Evolutionary conservation across 495 filamentous ascomycete species (phyloP).

Genomic region (Patellaria atrata): DNA sequence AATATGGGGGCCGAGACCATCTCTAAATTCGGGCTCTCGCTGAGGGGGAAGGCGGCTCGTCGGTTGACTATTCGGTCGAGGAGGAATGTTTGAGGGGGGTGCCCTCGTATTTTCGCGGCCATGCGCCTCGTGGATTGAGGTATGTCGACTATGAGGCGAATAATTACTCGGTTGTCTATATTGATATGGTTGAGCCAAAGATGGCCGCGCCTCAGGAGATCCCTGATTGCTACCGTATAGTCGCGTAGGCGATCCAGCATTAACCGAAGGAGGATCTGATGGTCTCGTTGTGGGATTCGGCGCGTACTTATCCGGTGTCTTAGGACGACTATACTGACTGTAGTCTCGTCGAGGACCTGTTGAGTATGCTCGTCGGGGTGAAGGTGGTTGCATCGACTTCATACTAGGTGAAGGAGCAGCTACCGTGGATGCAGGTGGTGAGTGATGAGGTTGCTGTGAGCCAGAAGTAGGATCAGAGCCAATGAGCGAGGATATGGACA

Average conservation of each 20-base stretch:
- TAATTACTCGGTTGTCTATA: too few species aligned
- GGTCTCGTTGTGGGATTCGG: conserved; percentile 6
- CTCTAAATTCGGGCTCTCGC: conserved; percentile 6
- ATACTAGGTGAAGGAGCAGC: conserved; percentile 7
- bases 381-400: conserved; percentile 26
- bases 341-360: conserved; percentile 16
- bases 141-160: too few species aligned
- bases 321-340: conserved; percentile 11
- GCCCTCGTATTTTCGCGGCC: too few species aligned
- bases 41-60: conserved; percentile 5
- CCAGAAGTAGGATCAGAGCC: conserved; percentile 32
- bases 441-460: conserved; percentile 10
- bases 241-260: conserved; percentile 13
- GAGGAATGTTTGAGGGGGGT: conserved; percentile 13
- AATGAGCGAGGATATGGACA: conserved; percentile 95
- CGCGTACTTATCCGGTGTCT: conserved; percentile 17
- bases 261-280: conserved; percentile 9
- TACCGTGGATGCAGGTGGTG: conserved; percentile 8
- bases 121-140: too few species aligned
- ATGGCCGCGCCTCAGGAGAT: conserved; percentile 18
- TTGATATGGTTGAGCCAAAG: conserved; percentile 8
- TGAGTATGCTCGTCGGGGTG: conserved; percentile 18
- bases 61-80: conserved; percentile 23
- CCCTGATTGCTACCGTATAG: conserved; percentile 12
- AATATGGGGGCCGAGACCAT: neutral